These are phyloP conservation scores for Incumbomyces delicatus DNA, from an alignment of 2,329 filamentous ascomycete species.

Conservation along the genomic window DNA sequence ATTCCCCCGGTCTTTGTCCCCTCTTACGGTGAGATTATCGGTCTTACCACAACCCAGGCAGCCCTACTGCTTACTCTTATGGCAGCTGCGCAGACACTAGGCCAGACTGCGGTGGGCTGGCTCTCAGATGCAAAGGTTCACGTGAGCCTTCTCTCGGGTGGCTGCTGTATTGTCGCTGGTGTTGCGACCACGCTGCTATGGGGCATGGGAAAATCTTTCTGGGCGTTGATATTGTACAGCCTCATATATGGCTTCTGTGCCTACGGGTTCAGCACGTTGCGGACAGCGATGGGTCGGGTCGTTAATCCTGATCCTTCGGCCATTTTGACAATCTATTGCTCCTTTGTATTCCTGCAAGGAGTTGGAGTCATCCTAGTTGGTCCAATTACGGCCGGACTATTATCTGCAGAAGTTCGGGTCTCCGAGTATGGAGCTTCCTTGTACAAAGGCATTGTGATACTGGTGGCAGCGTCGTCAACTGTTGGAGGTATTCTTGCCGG, in stretches of 20 bases:
- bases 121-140: slow-evolving; percentile 33
- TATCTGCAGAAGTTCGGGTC: too few species aligned
- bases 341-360: slow-evolving; percentile 19
- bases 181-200: slow-evolving; percentile 37
- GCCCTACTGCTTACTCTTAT: slow-evolving; percentile 17
- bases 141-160: slow-evolving; percentile 31
- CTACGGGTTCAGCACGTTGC: slow-evolving; percentile 34
- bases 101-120: slow-evolving; percentile 26
- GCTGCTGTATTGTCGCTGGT: slow-evolving; percentile 33
- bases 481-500: too few species aligned
- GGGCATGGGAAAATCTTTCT: slow-evolving; percentile 37
- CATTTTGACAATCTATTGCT: slow-evolving; percentile 12
- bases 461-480: too few species aligned
- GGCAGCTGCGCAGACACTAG: slow-evolving; percentile 23
- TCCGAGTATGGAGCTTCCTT: too few species aligned
- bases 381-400: slow-evolving; percentile 10
- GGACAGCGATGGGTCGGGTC: slow-evolving; percentile 30
- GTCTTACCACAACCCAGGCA: slow-evolving; percentile 10
- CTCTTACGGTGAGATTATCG: slow-evolving; percentile 24
- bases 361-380: slow-evolving; percentile 21
- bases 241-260: slow-evolving; percentile 38
- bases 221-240: slow-evolving; percentile 31
- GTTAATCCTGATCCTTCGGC: slow-evolving; percentile 12
- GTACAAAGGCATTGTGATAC: too few species aligned
- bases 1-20: slow-evolving; percentile 31